Evolutionary conservation across 164 flowering plant species (phyloP).

Genomic region (Taxillus chinensis): DNA sequence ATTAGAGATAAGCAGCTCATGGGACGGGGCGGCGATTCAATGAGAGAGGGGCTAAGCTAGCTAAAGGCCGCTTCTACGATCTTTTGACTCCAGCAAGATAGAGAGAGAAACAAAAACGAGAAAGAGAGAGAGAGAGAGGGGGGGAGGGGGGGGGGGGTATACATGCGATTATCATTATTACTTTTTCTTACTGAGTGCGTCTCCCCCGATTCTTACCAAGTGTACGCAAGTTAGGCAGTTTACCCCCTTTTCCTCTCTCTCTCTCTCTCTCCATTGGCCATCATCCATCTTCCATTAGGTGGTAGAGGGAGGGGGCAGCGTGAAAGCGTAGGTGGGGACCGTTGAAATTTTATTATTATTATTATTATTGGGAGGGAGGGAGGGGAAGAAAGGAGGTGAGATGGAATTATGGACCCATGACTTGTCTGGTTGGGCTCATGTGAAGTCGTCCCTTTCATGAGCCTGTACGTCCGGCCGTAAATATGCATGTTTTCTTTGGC

Average conservation of each 20-base stretch:
- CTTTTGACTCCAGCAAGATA: too few species aligned
- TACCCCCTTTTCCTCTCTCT: constrained; percentile 4
- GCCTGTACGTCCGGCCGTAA: constrained; percentile 15
- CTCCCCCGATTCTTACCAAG: not conserved
- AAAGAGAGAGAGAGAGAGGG: too few species aligned
- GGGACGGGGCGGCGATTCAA: constrained; percentile 2
- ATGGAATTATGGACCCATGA: constrained; percentile 30
- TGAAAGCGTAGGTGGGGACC: too few species aligned
- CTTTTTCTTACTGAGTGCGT: constrained; percentile 26
- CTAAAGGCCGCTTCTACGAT: too few species aligned
- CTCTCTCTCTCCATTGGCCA: not conserved
- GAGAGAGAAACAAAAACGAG: too few species aligned
- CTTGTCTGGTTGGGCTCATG: constrained; percentile 71
- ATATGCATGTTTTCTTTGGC: constrained; percentile 4
- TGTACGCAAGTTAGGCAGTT: constrained; percentile 19
- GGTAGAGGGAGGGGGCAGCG: constrained; percentile 7
- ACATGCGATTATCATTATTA: not conserved
- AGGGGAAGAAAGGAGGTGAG: too few species aligned
- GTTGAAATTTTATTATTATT: too few species aligned
- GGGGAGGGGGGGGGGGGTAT: not conserved
- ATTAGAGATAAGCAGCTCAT: not conserved
- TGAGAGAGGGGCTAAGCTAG: too few species aligned
- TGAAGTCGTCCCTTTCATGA: constrained; percentile 60
- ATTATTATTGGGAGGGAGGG: too few species aligned
- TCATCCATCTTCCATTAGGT: too few species aligned